These are phyloP conservation scores for Tricharina praecox DNA, from an alignment of 495 filamentous ascomycete genomes.

Conservation along the genomic window DNA sequence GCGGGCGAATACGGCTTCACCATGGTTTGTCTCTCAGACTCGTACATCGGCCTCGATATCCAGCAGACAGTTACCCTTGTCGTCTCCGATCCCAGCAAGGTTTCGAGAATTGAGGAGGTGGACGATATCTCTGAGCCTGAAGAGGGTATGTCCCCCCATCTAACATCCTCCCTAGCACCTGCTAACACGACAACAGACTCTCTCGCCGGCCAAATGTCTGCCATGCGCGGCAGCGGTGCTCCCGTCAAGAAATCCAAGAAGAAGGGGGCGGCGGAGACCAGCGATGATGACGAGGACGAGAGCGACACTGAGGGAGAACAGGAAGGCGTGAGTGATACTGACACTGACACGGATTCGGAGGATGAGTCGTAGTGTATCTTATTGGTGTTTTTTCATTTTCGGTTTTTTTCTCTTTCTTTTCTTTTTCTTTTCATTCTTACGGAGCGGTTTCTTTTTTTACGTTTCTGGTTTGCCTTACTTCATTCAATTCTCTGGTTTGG, in stretches of 20 bases:
- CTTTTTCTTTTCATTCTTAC: neutral
- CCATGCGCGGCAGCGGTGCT: conserved; percentile 46
- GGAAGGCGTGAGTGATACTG: conserved; percentile 21
- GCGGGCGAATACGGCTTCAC: conserved; percentile 80
- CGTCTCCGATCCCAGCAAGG: conserved; percentile 55
- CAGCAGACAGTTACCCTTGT: conserved; percentile 73
- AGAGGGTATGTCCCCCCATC: conserved; percentile 51
- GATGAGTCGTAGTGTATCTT: conserved; percentile 9
- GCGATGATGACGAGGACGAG: conserved; percentile 70
- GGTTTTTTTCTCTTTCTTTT: neutral
- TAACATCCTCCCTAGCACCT: neutral
- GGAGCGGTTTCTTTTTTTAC: neutral
- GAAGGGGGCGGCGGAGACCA: conserved; percentile 43
- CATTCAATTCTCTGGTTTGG: too few relatives aligned
- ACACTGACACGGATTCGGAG: conserved; percentile 24
- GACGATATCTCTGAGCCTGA: conserved; percentile 97
- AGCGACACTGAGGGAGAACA: conserved; percentile 49
- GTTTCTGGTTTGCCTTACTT: neutral
- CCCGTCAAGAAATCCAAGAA: too few relatives aligned
- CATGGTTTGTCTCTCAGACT: conserved; percentile 82
- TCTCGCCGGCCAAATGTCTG: conserved; percentile 85
- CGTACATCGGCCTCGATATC: conserved; percentile 81
- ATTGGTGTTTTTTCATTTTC: neutral
- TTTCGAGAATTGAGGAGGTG: conserved; percentile 56
- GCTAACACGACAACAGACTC: conserved; percentile 45